Base-by-base conservation (phyloP, 1,284 basidiomycete genomes). In the Ceratobasidium papillatum region DNA sequence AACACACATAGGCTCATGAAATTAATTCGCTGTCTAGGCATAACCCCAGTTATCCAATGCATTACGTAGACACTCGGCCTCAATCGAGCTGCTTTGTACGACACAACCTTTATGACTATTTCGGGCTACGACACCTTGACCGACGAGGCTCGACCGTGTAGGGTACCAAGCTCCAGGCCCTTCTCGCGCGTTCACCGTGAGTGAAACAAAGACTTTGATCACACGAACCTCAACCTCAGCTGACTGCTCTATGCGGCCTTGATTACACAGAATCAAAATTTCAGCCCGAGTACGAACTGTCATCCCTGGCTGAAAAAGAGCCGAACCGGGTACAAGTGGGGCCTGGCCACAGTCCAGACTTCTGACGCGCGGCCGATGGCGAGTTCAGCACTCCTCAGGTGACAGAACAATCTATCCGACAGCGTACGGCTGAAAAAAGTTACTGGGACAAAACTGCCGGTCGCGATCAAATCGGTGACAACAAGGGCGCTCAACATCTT, bases 21-120 rank as follows among this genome's bases (percentile, higher is more conserved):
- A 22, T 32, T 54, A 54, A 4, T 22, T 54, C 52, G 19, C 27
- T 54, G 52, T 12, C 12, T 27, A 30, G 52, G 25, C 9, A 30
- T 11, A 14, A 32, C 52, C 52, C 52, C 52, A 22, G 19, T 11
- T 54, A 54, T 32, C 30, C 52, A 30, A 54, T 30, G 4, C 52
- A 32, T 54, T 54, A 30, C 25, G 52, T 30, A 27, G 52, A 32
- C 25, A 32, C 52, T 32, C 17, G 11, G 30, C 52, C 52, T 54
- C 52, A 54, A 27, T 30, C 52, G 52, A 54, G 52, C 19, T 32
- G 52, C 52, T 54, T 54, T 54, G 52, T 54, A 54, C 27, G 52
- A 32, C 52, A 27, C 27, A 54, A 54, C 52, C 30, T 54, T 54
- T 54, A 54, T 32, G 45, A 22, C 25, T 14, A 7, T 54, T 30